phyloP scores from a whole-genome alignment of 2,329 filamentous ascomycete species.

The Xylariaceae sp. region DNA sequence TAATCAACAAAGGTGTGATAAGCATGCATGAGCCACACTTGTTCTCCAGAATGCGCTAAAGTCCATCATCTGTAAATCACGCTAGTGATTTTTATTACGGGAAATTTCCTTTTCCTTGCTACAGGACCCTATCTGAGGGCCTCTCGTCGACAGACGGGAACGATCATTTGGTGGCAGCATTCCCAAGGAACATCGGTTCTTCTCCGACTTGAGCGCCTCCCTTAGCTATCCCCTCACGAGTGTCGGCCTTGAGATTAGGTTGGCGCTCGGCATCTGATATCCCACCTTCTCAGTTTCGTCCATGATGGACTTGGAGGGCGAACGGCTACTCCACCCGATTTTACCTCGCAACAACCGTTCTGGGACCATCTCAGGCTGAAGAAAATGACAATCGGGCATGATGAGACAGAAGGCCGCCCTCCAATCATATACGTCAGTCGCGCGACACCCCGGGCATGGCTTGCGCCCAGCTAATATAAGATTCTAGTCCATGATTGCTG shows the following conservation, averaged over 20 bases:
- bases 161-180: not conserved
- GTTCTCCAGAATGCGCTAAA: slow-evolving; percentile 6
- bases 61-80: slow-evolving; percentile 9
- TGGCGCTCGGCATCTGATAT: slow-evolving; percentile 7
- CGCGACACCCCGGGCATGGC: not conserved
- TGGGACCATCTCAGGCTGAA: slow-evolving; percentile 15
- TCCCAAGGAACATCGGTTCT: not conserved
- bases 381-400: slow-evolving; percentile 37
- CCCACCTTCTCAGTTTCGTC: slow-evolving; percentile 10
- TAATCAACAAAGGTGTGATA: no score
- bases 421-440: slow-evolving; percentile 58
- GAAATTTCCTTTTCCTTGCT: slow-evolving; percentile 12
- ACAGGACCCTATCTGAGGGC: slow-evolving; percentile 14
- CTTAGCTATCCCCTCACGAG: no score
- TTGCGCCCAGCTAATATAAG: slow-evolving; percentile 6
- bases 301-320: slow-evolving; percentile 27
- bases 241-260: slow-evolving; percentile 4
- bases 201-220: no score
- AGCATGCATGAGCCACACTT: slow-evolving; percentile 15
- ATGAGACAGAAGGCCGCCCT: slow-evolving; percentile 52
- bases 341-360: slow-evolving; percentile 16
- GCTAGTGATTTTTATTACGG: slow-evolving; percentile 17
- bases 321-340: slow-evolving; percentile 19
- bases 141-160: slow-evolving; percentile 8
- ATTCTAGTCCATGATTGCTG: slow-evolving; percentile 83